phyloP scores from a whole-genome alignment of 2,329 filamentous ascomycete species.

The Diaporthe batatas region DNA sequence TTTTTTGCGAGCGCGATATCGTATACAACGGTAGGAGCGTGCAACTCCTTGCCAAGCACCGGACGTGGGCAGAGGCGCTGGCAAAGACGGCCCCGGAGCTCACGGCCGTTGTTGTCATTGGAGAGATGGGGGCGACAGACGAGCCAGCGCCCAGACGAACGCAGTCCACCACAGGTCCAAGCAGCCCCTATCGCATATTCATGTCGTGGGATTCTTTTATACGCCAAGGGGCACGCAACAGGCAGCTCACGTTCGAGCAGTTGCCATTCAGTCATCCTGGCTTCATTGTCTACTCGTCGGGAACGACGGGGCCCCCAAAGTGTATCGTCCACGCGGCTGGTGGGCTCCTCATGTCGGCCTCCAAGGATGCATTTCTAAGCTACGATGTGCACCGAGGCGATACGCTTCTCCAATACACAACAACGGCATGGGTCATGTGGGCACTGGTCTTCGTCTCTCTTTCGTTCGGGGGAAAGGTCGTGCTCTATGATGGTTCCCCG shows the following conservation, averaged over 20 bases:
- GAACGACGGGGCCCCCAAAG: slow-evolving; percentile 38
- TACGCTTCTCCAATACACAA: background rate
- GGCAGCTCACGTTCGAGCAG: background rate
- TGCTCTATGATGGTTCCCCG: slow-evolving; percentile 45
- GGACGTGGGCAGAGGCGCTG: slow-evolving; percentile 28
- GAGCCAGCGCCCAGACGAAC: background rate
- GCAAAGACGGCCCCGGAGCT: background rate
- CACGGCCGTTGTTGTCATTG: slow-evolving; percentile 30
- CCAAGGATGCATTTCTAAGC: background rate
- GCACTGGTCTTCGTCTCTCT: slow-evolving; percentile 40
- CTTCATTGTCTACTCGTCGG: slow-evolving; percentile 38
- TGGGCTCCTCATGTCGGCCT: background rate
- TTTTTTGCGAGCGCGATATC: slow-evolving; percentile 38
- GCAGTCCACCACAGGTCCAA: background rate
- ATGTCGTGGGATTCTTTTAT: background rate
- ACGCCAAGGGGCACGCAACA: background rate
- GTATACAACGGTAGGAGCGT: slow-evolving; percentile 38
- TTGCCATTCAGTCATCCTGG: slow-evolving; percentile 37
- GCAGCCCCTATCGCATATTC: background rate
- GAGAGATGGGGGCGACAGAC: background rate
- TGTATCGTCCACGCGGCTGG: slow-evolving; percentile 38
- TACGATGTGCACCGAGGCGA: background rate
- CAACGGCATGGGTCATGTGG: slow-evolving; percentile 43
- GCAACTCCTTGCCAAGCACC: slow-evolving; percentile 13
- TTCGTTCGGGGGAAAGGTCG: slow-evolving; percentile 38